Percentiles rank a stretch among this genome's conserved stretches.
phyloP scores from a whole-genome alignment of 768 basidiomycete genomes.

The Amanita inopinata region DNA sequence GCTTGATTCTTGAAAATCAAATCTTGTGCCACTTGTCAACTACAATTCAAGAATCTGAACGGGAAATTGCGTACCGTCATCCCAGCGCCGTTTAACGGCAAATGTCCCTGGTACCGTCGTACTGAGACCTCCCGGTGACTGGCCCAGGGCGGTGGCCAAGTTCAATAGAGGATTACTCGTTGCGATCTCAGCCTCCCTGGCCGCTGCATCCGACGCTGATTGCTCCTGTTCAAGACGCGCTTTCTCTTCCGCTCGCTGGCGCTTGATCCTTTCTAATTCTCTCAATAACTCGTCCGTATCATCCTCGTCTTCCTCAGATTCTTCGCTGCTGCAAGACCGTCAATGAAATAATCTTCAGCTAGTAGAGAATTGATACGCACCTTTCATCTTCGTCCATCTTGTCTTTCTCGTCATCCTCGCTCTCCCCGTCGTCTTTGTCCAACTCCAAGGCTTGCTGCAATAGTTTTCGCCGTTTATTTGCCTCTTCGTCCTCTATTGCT shows the following conservation, averaged over 20 bases:
- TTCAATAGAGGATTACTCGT: constrained; percentile 83
- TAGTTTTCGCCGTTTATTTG: constrained; percentile 35
- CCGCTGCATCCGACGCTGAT: constrained; percentile 45
- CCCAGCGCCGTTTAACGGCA: constrained; percentile 90
- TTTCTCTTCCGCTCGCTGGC: constrained; percentile 91
- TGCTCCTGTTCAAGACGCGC: constrained; percentile 72
- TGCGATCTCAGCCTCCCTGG: constrained; percentile 77
- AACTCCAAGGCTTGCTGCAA: too few relatives aligned
- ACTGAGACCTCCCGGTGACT: constrained; percentile 55
- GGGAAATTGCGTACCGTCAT: constrained; percentile 57
- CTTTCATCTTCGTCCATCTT: constrained; percentile 47
- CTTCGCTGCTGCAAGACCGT: constrained; percentile 27
- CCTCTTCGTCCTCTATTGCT: constrained; percentile 36
- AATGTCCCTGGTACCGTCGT: constrained; percentile 77
- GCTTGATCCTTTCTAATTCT: constrained; percentile 98
- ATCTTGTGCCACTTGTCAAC: constrained; percentile 37
- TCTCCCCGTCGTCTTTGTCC: constrained; percentile 27
- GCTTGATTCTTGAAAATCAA: constrained; percentile 99
- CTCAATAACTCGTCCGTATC: constrained; percentile 90
- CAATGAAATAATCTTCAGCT: neutral
- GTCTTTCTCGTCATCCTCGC: too few relatives aligned
- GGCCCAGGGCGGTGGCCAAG: constrained; percentile 83
- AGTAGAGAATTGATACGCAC: constrained; percentile 19
- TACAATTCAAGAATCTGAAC: constrained; percentile 6
- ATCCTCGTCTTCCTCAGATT: constrained; percentile 71